These are phyloP conservation scores for Podila clonocystis DNA, from an alignment of 192 early-diverging fungal species.

Conservation along the genomic window DNA sequence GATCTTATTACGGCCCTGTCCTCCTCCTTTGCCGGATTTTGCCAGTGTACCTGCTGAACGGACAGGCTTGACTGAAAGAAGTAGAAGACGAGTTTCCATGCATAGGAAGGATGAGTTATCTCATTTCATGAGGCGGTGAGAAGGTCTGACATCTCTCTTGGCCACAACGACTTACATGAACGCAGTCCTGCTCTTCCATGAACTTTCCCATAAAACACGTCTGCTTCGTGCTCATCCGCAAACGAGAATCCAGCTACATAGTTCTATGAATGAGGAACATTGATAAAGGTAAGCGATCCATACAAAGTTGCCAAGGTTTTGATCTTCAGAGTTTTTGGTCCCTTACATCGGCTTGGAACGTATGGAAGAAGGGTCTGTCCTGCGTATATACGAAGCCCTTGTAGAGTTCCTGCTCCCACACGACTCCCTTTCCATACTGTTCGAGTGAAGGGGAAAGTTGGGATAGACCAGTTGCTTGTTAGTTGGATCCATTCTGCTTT, in stretches of 20 bases:
- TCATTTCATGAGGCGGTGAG: slow-evolving; percentile 2
- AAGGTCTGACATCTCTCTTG: background rate
- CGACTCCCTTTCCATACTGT: slow-evolving; percentile 59
- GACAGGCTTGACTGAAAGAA: slow-evolving; percentile 36
- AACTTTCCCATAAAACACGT: slow-evolving; percentile 71
- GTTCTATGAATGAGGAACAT: slow-evolving; percentile 35
- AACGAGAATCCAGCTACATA: slow-evolving; percentile 78
- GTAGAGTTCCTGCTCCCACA: slow-evolving; percentile 87
- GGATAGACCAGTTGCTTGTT: background rate
- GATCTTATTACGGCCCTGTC: slow-evolving; percentile 51
- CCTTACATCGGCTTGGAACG: slow-evolving; percentile 73
- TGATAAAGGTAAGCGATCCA: background rate
- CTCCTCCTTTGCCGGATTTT: slow-evolving; percentile 33
- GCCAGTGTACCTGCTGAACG: slow-evolving; percentile 40
- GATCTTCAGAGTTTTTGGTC: background rate
- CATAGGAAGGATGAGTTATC: background rate
- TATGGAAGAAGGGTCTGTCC: slow-evolving; percentile 73
- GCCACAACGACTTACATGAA: slow-evolving; percentile 29
- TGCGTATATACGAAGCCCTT: slow-evolving; percentile 71
- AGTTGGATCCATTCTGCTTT: no score
- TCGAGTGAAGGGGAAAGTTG: background rate
- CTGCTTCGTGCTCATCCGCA: slow-evolving; percentile 73
- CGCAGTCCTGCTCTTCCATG: slow-evolving; percentile 52
- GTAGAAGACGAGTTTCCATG: background rate
- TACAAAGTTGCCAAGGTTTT: background rate